Percentiles rank a stretch among this genome's conserved stretches.
Conservation (phyloP, 1,284 basidiomycete genomes). For the Erythrobasidium hasegawianum region DNA sequence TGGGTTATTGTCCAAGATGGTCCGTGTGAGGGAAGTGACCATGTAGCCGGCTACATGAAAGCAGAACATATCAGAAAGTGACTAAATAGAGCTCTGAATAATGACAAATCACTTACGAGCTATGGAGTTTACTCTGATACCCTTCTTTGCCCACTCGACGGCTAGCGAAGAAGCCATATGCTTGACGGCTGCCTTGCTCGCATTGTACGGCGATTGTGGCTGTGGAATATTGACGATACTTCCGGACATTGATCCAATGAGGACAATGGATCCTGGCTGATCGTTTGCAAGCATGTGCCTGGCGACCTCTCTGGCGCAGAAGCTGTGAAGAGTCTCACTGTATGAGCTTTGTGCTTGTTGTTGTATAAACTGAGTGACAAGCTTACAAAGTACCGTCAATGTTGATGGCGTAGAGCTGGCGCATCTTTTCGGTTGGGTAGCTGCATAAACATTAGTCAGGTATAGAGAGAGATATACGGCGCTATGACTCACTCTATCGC, state of each 20-base stretch:
- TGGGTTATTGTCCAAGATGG: constrained; percentile 51
- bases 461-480: neutral
- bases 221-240: constrained; percentile 64
- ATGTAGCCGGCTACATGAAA: constrained; percentile 36
- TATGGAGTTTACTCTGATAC: constrained; percentile 74
- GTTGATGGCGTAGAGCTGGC: constrained; percentile 77
- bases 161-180: constrained; percentile 82
- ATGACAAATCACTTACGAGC: constrained; percentile 38
- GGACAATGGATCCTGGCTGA: constrained; percentile 66
- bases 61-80: no score
- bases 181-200: constrained; percentile 72
- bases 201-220: constrained; percentile 92
- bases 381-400: constrained; percentile 65
- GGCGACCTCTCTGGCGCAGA: constrained; percentile 88
- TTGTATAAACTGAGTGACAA: no score
- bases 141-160: constrained; percentile 83
- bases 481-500: constrained; percentile 11
- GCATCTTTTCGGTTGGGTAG: constrained; percentile 57
- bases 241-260: constrained; percentile 82
- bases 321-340: constrained; percentile 64
- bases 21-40: constrained; percentile 53
- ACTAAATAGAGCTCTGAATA: neutral
- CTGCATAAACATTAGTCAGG: constrained; percentile 48
- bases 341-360: no score
- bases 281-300: constrained; percentile 56